These are phyloP conservation scores for Salvia miltiorrhiza DNA, from an alignment of 257 asterid species.

Conservation along the genomic window DNA sequence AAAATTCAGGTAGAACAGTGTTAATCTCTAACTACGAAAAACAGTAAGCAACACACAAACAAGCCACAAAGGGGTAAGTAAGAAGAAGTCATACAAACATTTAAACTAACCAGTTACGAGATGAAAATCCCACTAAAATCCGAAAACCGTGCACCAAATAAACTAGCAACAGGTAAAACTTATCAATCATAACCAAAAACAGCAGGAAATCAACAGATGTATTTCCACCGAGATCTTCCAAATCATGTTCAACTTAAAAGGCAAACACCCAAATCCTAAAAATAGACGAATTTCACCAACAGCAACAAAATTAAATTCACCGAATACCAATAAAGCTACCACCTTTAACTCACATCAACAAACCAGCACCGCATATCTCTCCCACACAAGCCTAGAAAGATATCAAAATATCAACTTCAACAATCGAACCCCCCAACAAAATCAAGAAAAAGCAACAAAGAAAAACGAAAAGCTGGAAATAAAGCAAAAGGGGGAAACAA, in stretches of 20 bases:
- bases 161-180: slow-evolving; percentile 20
- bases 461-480: neutral
- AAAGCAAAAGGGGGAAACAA: slow-evolving; percentile 5
- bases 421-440: slow-evolving; percentile 20
- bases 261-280: slow-evolving; percentile 28
- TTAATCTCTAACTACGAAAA: slow-evolving; percentile 5
- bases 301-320: slow-evolving; percentile 24
- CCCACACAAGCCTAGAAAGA: slow-evolving; percentile 20
- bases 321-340: slow-evolving; percentile 43
- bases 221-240: slow-evolving; percentile 24
- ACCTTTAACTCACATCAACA: slow-evolving; percentile 37
- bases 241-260: slow-evolving; percentile 27
- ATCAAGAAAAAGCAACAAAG: slow-evolving; percentile 12
- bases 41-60: neutral
- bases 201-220: slow-evolving; percentile 9
- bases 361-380: slow-evolving; percentile 18
- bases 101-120: slow-evolving; percentile 18
- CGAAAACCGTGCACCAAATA: neutral
- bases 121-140: slow-evolving; percentile 5
- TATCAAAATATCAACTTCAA: slow-evolving; percentile 24
- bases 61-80: neutral
- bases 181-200: slow-evolving; percentile 25
- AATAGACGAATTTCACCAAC: slow-evolving; percentile 31
- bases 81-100: neutral
- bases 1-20: neutral